A percentile compares a stretch with the other conserved stretches of the same genome.
Conservation (phyloP, 495 filamentous ascomycete genomes). For the Hyaloscypha finlandica region DNA sequence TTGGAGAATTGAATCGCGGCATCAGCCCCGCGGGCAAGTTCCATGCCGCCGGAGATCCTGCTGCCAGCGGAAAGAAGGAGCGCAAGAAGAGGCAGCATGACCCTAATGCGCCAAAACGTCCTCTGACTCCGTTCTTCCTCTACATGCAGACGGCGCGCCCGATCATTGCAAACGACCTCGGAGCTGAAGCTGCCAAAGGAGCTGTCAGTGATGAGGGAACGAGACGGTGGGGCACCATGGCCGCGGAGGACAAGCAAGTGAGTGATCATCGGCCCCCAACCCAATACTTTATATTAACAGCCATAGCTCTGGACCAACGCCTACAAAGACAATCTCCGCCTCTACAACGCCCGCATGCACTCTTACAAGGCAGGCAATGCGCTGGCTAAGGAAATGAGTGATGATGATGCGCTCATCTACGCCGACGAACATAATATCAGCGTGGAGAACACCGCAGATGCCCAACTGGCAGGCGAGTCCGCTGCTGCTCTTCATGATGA, state of each 20-base stretch:
- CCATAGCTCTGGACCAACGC: constrained; percentile 68
- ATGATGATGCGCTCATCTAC: constrained; percentile 56
- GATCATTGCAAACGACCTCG: constrained; percentile 76
- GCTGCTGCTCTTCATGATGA: constrained; percentile 58
- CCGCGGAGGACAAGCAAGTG: constrained; percentile 71
- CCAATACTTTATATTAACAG: constrained; percentile 12
- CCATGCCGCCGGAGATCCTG: constrained; percentile 35
- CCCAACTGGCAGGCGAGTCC: constrained; percentile 35
- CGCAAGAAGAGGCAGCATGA: constrained; percentile 87
- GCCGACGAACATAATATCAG: constrained; percentile 55
- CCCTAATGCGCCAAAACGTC: constrained; percentile 92
- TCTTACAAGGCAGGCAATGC: constrained; percentile 71
- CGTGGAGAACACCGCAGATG: constrained; percentile 21
- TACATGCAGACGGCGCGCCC: constrained; percentile 83
- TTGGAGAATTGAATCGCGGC: constrained; percentile 43
- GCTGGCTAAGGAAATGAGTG: constrained; percentile 62
- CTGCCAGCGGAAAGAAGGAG: constrained; percentile 70
- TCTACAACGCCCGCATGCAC: constrained; percentile 70
- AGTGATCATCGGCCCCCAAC: constrained; percentile 29
- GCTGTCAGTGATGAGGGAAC: constrained; percentile 83
- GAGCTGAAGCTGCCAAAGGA: constrained; percentile 66
- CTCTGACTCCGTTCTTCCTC: constrained; percentile 91
- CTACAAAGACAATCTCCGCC: constrained; percentile 73
- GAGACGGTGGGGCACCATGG: constrained; percentile 77
- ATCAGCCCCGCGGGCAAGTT: constrained; percentile 31